Evolutionary conservation across 441 rosid species (phyloP), one percentile per base, ranked within the genome.

Genomic region (Croton laevigatus): DNA sequence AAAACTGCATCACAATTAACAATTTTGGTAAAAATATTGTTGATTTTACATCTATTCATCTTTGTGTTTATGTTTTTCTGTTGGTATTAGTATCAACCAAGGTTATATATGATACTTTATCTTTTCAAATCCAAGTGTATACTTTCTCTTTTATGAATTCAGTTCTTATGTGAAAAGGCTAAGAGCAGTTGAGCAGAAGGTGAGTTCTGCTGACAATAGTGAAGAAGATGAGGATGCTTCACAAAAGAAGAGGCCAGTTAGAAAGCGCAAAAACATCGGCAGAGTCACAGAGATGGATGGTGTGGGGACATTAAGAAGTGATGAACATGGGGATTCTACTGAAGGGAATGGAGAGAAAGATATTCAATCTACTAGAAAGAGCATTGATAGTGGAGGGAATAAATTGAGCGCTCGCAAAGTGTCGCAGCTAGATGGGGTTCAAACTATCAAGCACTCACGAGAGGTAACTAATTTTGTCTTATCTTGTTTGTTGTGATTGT

Each of bases 121-220:
- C n/a, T n/a, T n/a, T n/a, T n/a, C n/a, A n/a, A n/a, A n/a, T n/a
- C n/a, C n/a, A n/a, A n/a, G n/a, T n/a, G n/a, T n/a, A n/a, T n/a
- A n/a, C n/a, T n/a, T n/a, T n/a, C n/a, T n/a, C n/a, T n/a, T n/a
- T n/a, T n/a, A n/a, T n/a, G 49, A 10, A n/a, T n/a, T n/a, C n/a
- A 73, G 36, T 61, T 23, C 8, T 44, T 66, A 27, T 11, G 52
- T 32, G 44, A 71, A 37, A 71, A 78, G 75, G 40, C 61, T 20
- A 65, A 78, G 77, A 70, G 5, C 27, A 54, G 57, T 17, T 32
- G 27, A 38, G 12, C 77, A 67, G 63, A 75, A 61, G 69, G 62
- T 71, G 57, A 74, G 55, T 23, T 81, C 71, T 58, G 78, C 63
- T 17, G 79, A 73, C 8, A 12, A 32, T 44, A 37, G 32, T 46